Evolutionary conservation across 2,329 filamentous ascomycete species (phyloP).

Genomic region (Trichoderma brevicompactum): DNA sequence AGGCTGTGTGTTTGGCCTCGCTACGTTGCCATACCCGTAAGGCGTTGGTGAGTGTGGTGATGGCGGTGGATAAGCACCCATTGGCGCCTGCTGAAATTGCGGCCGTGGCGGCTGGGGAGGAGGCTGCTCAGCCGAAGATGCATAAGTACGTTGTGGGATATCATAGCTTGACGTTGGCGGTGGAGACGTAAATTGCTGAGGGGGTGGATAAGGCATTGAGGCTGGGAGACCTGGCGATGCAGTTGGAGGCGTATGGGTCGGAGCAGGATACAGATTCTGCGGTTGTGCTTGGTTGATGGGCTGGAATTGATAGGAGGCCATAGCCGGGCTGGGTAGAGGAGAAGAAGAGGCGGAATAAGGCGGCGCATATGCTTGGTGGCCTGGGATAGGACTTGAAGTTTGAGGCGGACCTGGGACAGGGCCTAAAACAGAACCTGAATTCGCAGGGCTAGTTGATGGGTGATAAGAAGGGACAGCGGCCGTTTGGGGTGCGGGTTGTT

Average conservation of each 20-base stretch:
- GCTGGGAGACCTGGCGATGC: background rate
- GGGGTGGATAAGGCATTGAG: slow-evolving; percentile 4
- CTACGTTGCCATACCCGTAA: slow-evolving; percentile 12
- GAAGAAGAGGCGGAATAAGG: slow-evolving; percentile 5
- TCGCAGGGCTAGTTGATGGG: background rate
- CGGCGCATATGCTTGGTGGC: slow-evolving; percentile 25
- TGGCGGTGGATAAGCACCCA: slow-evolving; percentile 7
- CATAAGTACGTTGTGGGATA: slow-evolving; percentile 29
- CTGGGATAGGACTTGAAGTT: background rate
- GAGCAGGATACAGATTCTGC: background rate
- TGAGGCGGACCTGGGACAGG: background rate
- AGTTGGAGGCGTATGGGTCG: slow-evolving; percentile 8
- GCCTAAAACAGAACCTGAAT: background rate
- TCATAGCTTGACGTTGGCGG: slow-evolving; percentile 20
- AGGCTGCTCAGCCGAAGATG: slow-evolving; percentile 7
- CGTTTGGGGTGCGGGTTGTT: background rate
- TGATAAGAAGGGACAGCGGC: background rate
- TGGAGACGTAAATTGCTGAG: slow-evolving; percentile 22
- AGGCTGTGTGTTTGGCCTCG: slow-evolving; percentile 27
- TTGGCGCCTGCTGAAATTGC: slow-evolving; percentile 22
- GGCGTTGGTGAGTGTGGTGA: slow-evolving; percentile 27
- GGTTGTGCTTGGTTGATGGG: background rate
- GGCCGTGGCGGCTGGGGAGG: slow-evolving; percentile 30
- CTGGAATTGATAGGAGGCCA: slow-evolving; percentile 1
- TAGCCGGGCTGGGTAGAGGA: background rate